These are phyloP conservation scores for Acacia confusa DNA, from an alignment of 306 rosid genomes.

Conservation along the genomic window DNA sequence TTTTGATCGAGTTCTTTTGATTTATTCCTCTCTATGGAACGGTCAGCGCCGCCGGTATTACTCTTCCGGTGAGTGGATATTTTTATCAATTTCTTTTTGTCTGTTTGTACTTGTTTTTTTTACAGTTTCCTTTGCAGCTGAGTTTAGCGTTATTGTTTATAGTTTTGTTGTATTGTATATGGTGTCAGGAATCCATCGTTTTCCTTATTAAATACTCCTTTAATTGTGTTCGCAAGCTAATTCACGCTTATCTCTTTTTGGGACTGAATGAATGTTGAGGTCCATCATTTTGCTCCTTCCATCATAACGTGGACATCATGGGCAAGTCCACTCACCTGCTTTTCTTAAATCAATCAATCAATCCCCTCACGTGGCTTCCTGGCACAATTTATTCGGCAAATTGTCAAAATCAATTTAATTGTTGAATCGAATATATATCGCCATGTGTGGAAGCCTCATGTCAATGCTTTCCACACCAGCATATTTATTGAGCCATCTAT, in stretches of 20 bases:
- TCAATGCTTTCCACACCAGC: background rate
- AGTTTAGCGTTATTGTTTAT: background rate
- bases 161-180: background rate
- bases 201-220: background rate
- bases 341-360: constrained; percentile 20
- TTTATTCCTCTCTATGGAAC: background rate
- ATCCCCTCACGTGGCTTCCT: constrained; percentile 26
- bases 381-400: background rate
- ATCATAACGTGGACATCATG: constrained; percentile 18
- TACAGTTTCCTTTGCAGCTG: constrained; percentile 4
- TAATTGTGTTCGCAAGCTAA: background rate
- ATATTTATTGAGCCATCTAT: background rate
- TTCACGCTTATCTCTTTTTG: constrained; percentile 10
- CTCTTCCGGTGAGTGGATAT: constrained; percentile 18
- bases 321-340: background rate
- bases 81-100: background rate
- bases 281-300: constrained; percentile 26
- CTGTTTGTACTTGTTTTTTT: background rate
- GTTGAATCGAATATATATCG: constrained; percentile 7
- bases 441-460: background rate
- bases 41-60: constrained; percentile 20
- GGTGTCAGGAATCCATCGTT: constrained; percentile 15
- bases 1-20: constrained; percentile 17
- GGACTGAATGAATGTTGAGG: constrained; percentile 6
- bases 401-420: constrained; percentile 13